Conservation (phyloP, 1,284 basidiomycete species). For the Rhodotorula glutinis region DNA sequence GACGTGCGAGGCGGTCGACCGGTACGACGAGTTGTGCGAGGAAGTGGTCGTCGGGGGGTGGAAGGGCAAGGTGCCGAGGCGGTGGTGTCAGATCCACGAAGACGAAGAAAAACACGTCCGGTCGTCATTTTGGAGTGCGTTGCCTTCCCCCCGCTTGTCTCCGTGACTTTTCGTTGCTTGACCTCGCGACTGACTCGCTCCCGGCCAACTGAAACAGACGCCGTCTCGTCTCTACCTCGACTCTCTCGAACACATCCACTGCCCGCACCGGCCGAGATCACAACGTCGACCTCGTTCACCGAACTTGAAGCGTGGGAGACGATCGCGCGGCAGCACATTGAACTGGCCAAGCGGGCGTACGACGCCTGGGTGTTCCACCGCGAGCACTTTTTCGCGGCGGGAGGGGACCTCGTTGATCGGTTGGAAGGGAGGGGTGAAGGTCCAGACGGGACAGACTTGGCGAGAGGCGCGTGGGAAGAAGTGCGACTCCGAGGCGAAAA, state of each 20-base stretch:
- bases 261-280: conserved; percentile 12
- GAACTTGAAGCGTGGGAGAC: conserved; percentile 33
- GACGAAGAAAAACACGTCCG: conserved; percentile 32
- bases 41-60: conserved; percentile 37
- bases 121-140: conserved; percentile 31
- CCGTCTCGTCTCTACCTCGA: conserved; percentile 25
- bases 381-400: conserved; percentile 29
- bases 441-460: conserved; percentile 11
- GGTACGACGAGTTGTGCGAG: conserved; percentile 25
- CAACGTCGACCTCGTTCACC: conserved; percentile 19
- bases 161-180: too few species aligned
- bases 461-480: conserved; percentile 31
- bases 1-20: conserved; percentile 33
- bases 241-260: conserved; percentile 13
- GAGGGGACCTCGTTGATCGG: conserved; percentile 28
- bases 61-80: conserved; percentile 36
- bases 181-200: neutral
- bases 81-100: conserved; percentile 36
- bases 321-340: conserved; percentile 22
- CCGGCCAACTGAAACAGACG: neutral
- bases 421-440: conserved; percentile 22
- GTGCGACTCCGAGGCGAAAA: conserved; percentile 26
- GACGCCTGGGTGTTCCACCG: conserved; percentile 31
- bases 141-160: too few species aligned
- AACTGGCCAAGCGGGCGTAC: conserved; percentile 27